Percentiles rank a stretch among this genome's conserved stretches.
phyloP scores from a whole-genome alignment of 208 protist genomes.

The Naegleria gruberi region DNA sequence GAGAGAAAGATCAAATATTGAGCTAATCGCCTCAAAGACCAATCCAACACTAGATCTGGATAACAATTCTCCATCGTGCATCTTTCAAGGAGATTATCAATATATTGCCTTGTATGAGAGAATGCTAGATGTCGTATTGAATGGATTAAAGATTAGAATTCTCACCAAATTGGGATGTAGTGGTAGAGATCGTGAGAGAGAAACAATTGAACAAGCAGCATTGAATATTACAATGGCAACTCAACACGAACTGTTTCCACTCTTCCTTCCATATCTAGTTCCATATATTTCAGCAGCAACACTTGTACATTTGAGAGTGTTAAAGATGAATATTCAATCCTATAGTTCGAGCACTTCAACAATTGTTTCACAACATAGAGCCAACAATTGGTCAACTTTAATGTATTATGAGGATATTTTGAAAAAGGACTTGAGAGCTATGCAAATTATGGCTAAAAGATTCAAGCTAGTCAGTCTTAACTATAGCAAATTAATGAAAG shows the following conservation, averaged over 20 bases:
- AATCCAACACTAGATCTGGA: too few relatives aligned
- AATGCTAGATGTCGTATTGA: neutral
- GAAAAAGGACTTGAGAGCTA: neutral
- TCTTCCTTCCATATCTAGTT: neutral
- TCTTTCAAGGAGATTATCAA: neutral
- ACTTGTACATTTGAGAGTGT: neutral
- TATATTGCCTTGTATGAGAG: neutral
- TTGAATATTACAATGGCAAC: neutral
- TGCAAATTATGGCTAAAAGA: neutral
- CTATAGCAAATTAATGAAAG: neutral
- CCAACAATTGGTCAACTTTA: too few relatives aligned
- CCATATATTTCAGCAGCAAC: neutral
- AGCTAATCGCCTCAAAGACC: too few relatives aligned
- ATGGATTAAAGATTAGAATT: neutral
- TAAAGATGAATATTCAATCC: neutral
- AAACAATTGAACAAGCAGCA: neutral
- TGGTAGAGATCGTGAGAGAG: neutral
- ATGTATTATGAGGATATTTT: neutral
- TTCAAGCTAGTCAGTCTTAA: neutral
- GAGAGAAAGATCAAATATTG: neutral
- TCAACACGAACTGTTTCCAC: neutral
- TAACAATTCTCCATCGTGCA: neutral
- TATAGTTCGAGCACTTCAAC: neutral
- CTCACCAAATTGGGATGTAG: neutral
- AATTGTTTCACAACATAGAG: neutral